Conservation (phyloP, 495 filamentous ascomycete genomes). For the Penicillium crystallinum region DNA sequence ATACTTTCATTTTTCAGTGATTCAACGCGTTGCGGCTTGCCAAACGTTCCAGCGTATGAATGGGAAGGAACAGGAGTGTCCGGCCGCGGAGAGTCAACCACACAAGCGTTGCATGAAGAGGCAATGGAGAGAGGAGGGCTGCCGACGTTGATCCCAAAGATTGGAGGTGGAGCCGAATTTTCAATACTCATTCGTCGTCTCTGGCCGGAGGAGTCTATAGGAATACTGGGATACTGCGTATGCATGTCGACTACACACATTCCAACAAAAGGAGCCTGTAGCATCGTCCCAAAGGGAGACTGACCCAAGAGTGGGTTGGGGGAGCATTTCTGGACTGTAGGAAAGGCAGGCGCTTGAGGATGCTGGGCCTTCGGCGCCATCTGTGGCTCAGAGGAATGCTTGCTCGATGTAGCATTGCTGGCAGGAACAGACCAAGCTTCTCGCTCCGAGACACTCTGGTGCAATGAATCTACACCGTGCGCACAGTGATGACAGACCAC, state of each 20-base stretch:
- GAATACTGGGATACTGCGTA: not conserved
- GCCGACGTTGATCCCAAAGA: not conserved
- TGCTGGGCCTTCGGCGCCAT: not conserved
- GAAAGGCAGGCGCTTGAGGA: not conserved
- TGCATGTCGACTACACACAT: conserved; percentile 13
- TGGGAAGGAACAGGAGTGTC: not conserved
- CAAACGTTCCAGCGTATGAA: not conserved
- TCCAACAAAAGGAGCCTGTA: conserved; percentile 18
- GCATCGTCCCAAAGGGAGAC: conserved; percentile 12
- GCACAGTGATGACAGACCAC: conserved; percentile 34
- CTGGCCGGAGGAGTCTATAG: not conserved
- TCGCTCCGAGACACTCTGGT: conserved; percentile 28
- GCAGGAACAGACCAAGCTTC: conserved; percentile 5
- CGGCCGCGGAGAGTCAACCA: not conserved
- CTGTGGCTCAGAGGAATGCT: conserved; percentile 6
- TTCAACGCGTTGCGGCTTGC: not conserved
- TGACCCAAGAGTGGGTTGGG: conserved; percentile 5
- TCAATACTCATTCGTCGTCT: not conserved
- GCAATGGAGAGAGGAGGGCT: not conserved
- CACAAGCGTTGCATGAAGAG: not conserved
- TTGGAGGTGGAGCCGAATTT: not conserved
- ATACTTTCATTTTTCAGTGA: not conserved
- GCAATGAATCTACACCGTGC: conserved; percentile 21
- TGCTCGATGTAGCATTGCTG: not conserved
- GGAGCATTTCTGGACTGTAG: not conserved